These are phyloP conservation scores for Morella rubra DNA, from an alignment of 306 rosid species.

Conservation along the genomic window DNA sequence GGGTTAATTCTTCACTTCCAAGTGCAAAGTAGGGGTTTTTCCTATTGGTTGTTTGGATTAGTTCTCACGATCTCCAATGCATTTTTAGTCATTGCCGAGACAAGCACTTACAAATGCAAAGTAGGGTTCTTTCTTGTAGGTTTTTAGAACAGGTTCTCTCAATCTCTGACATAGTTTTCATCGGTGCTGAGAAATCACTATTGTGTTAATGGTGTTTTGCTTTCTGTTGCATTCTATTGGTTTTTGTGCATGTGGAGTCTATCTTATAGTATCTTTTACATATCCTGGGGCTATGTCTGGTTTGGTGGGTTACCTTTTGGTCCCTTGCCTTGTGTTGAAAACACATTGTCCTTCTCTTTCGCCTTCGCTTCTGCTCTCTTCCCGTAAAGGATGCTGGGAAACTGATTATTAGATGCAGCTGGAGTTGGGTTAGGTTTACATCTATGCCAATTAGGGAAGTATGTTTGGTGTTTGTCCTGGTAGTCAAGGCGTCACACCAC, in stretches of 20 bases:
- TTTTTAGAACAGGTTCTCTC: neutral
- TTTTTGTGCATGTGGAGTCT: neutral
- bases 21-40: neutral
- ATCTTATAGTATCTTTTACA: neutral
- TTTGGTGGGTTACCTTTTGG: neutral
- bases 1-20: neutral
- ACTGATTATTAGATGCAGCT: neutral
- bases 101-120: no score
- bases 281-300: neutral
- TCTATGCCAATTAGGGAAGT: neutral
- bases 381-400: neutral
- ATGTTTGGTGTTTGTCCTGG: neutral
- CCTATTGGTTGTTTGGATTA: neutral
- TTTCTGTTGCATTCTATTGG: neutral
- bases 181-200: neutral
- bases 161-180: neutral
- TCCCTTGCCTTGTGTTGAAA: neutral
- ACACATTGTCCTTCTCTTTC: no score
- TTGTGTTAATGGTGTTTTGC: neutral
- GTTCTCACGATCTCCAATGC: neutral
- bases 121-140: neutral
- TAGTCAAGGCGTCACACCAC: neutral
- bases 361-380: neutral
- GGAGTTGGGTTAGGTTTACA: neutral
- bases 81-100: neutral